phyloP scores from a whole-genome alignment of 495 filamentous ascomycete species.

The Neurospora tetraspora region DNA sequence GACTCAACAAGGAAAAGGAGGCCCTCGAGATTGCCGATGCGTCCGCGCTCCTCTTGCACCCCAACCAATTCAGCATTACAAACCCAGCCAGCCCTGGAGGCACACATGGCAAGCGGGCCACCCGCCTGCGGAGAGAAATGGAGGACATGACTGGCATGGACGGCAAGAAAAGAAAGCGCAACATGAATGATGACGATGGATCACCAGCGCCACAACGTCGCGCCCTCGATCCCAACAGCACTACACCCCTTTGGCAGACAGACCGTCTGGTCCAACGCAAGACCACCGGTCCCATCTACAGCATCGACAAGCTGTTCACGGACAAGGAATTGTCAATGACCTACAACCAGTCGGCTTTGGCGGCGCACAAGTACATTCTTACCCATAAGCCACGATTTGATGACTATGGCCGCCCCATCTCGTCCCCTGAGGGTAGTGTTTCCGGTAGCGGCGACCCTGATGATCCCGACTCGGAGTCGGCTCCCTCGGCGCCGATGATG shows the following conservation, averaged over 20 bases:
- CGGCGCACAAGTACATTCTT: conserved; percentile 47
- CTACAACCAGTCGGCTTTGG: conserved; percentile 60
- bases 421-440: conserved; percentile 43
- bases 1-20: conserved; percentile 82
- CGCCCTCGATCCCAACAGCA: conserved; percentile 33
- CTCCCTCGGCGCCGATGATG: conserved; percentile 53
- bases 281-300: conserved; percentile 48
- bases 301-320: conserved; percentile 83
- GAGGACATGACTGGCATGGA: conserved; percentile 64
- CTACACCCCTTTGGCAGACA: conserved; percentile 48
- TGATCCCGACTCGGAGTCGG: conserved; percentile 32
- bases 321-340: conserved; percentile 81
- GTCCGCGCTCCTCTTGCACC: conserved; percentile 80
- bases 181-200: conserved; percentile 60
- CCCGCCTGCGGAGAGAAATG: conserved; percentile 66
- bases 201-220: conserved; percentile 53
- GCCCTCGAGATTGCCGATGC: conserved; percentile 75
- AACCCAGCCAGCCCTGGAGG: conserved; percentile 73
- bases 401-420: conserved; percentile 32
- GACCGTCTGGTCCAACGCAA: conserved; percentile 35
- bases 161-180: conserved; percentile 71
- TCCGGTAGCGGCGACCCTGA: conserved; percentile 38
- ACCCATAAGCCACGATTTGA: conserved; percentile 39
- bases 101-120: conserved; percentile 70
- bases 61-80: conserved; percentile 81